Evolutionary conservation across 345 rosid genomes (phyloP).

Genomic region (Rhodamnia argentea): DNA sequence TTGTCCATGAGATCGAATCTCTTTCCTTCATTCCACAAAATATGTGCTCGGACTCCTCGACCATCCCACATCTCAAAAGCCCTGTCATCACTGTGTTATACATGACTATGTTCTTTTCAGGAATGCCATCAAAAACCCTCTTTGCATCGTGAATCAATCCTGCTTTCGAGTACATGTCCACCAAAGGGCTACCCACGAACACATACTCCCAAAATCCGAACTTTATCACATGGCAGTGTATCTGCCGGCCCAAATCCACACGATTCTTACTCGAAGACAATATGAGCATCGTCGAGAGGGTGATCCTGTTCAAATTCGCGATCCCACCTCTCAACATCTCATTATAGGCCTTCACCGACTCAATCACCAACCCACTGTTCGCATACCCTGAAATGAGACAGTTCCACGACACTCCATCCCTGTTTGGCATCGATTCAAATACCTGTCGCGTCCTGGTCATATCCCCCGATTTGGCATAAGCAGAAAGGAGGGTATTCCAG

Average conservation of each 20-base stretch:
- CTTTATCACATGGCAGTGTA: conserved; percentile 68
- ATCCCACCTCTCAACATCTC: conserved; percentile 53
- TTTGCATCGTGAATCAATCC: conserved; percentile 55
- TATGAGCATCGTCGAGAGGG: conserved; percentile 62
- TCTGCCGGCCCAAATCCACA: conserved; percentile 50
- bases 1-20: conserved; percentile 81
- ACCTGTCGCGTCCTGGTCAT: conserved; percentile 36
- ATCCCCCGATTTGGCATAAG: conserved; percentile 59
- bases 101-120: conserved; percentile 51
- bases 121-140: conserved; percentile 37
- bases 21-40: conserved; percentile 53
- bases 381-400: conserved; percentile 67
- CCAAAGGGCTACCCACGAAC: conserved; percentile 62
- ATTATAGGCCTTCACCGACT: conserved; percentile 48
- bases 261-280: conserved; percentile 33
- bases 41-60: conserved; percentile 42
- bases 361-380: conserved; percentile 24
- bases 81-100: conserved; percentile 67
- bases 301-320: conserved; percentile 49
- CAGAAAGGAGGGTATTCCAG: conserved; percentile 80
- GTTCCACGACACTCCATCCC: conserved; percentile 80
- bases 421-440: conserved; percentile 47
- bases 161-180: conserved; percentile 75
- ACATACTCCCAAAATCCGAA: conserved; percentile 53
- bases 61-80: conserved; percentile 53